phyloP scores from a whole-genome alignment of 495 filamentous ascomycete genomes.

The Trichoderma virens region DNA sequence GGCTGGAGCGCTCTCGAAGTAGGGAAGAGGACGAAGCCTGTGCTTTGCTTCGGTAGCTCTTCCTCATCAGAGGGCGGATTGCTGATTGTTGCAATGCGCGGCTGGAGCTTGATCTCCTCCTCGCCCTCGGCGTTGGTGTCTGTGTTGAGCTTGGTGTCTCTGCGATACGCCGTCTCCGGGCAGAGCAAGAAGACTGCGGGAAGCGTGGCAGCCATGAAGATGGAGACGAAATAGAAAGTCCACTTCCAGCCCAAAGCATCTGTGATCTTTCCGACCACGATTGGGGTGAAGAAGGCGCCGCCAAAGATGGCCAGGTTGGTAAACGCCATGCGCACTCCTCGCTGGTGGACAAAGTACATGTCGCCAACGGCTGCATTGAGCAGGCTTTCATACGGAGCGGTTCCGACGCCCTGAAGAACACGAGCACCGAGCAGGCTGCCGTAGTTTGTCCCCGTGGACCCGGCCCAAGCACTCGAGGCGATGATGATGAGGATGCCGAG shows the following conservation, averaged over 20 bases:
- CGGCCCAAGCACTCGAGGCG: constrained; percentile 68
- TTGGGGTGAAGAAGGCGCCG: constrained; percentile 85
- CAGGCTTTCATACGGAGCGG: constrained; percentile 68
- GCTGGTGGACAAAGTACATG: constrained; percentile 69
- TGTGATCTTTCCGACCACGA: constrained; percentile 81
- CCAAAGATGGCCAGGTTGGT: constrained; percentile 86
- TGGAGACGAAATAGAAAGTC: constrained; percentile 70
- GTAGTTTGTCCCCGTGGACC: constrained; percentile 57
- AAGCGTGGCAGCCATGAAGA: constrained; percentile 56
- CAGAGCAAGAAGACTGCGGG: constrained; percentile 68
- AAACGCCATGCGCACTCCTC: constrained; percentile 84
- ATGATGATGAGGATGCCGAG: constrained; percentile 70
- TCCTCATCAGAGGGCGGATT: background rate
- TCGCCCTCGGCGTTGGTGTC: constrained; percentile 35
- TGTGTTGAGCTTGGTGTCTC: constrained; percentile 56
- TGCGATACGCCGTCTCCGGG: constrained; percentile 75
- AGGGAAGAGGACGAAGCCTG: constrained; percentile 5
- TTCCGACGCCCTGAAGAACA: constrained; percentile 65
- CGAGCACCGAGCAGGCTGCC: constrained; percentile 66
- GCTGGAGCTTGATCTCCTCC: background rate
- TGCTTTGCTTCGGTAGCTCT: background rate
- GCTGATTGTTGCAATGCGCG: background rate
- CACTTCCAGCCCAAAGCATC: constrained; percentile 66
- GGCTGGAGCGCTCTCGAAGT: constrained; percentile 1
- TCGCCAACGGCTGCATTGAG: constrained; percentile 74